phyloP scores from a whole-genome alignment of 768 basidiomycete genomes.

The Amanita phalloides region DNA sequence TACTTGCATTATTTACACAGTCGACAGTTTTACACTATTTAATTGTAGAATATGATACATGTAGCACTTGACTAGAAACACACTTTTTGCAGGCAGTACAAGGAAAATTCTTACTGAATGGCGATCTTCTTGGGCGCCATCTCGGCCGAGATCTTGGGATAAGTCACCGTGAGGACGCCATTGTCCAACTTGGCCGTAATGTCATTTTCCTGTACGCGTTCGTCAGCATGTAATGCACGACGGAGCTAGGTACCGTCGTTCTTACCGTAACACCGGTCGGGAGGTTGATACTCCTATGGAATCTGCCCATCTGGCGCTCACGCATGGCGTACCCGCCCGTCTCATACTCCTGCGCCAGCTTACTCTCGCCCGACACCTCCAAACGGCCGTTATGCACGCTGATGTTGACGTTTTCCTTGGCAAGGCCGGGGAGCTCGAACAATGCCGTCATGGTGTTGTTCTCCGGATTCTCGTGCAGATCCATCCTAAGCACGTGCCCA shows the following conservation, averaged over 20 bases:
- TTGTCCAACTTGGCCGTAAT: constrained; percentile 31
- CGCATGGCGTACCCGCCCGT: constrained; percentile 27
- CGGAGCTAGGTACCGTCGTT: not conserved
- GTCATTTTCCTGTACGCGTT: constrained; percentile 15
- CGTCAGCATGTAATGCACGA: not conserved
- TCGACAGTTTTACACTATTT: too few species aligned
- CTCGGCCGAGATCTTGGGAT: constrained; percentile 30
- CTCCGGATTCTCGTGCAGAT: constrained; percentile 36
- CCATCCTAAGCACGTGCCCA: constrained; percentile 26
- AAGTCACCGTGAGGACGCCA: constrained; percentile 31
- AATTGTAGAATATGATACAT: not conserved
- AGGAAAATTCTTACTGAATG: constrained; percentile 4
- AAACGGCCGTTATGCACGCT: constrained; percentile 39
- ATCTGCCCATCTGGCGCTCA: constrained; percentile 35
- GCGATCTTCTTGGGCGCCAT: constrained; percentile 26
- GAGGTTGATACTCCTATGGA: constrained; percentile 34
- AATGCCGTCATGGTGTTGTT: constrained; percentile 38
- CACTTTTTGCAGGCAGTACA: not conserved
- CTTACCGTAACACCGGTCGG: constrained; percentile 39
- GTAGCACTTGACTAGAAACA: not conserved
- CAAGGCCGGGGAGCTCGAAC: constrained; percentile 47
- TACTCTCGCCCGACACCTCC: constrained; percentile 37
- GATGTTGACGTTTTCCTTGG: constrained; percentile 37
- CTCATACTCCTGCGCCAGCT: constrained; percentile 19
- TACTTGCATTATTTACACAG: not conserved